Percentiles rank a stretch among this genome's conserved stretches.
Conservation (phyloP, 805 yeast species). For the Starmerella geochares region DNA sequence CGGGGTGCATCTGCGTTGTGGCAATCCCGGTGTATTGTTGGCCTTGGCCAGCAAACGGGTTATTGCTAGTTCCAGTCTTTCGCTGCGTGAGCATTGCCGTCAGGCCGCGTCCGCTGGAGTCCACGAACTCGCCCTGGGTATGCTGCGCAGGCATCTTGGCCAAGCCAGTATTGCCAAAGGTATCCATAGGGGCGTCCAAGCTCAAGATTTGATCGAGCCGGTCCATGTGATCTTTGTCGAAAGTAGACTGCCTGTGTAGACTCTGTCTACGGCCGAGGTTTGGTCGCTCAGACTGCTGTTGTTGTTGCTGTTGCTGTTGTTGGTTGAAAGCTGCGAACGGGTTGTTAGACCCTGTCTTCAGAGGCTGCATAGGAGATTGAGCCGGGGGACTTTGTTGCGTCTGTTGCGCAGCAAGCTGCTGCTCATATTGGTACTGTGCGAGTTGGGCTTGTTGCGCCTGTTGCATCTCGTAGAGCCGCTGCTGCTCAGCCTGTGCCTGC, state of each 20-base stretch:
- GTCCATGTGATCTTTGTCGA: constrained; percentile 44
- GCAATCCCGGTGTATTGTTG: constrained; percentile 58
- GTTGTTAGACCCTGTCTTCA: constrained; percentile 50
- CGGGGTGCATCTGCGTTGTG: constrained; percentile 57
- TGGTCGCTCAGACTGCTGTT: constrained; percentile 42
- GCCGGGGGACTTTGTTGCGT: constrained; percentile 15
- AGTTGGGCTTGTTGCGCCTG: constrained; percentile 29
- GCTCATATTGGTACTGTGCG: constrained; percentile 26
- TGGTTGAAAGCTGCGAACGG: constrained; percentile 49
- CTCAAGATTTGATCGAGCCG: constrained; percentile 72
- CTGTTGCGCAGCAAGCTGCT: constrained; percentile 29
- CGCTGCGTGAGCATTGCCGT: constrained; percentile 26
- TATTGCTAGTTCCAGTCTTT: constrained; percentile 27
- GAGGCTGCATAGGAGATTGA: constrained; percentile 29
- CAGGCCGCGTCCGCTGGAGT: constrained; percentile 78
- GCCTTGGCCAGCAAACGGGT: constrained; percentile 48
- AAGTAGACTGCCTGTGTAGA: constrained; percentile 37
- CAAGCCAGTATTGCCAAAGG: constrained; percentile 81
- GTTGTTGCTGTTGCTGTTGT: constrained; percentile 27
- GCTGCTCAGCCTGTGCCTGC: constrained; percentile 26
- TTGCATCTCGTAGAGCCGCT: constrained; percentile 22
- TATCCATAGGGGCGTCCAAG: constrained; percentile 83
- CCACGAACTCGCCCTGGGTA: constrained; percentile 71
- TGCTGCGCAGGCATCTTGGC: constrained; percentile 86
- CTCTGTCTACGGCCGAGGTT: constrained; percentile 45